Evolutionary conservation across 1,284 basidiomycete species (phyloP).

Genomic region (Moniliophthora roreri): DNA sequence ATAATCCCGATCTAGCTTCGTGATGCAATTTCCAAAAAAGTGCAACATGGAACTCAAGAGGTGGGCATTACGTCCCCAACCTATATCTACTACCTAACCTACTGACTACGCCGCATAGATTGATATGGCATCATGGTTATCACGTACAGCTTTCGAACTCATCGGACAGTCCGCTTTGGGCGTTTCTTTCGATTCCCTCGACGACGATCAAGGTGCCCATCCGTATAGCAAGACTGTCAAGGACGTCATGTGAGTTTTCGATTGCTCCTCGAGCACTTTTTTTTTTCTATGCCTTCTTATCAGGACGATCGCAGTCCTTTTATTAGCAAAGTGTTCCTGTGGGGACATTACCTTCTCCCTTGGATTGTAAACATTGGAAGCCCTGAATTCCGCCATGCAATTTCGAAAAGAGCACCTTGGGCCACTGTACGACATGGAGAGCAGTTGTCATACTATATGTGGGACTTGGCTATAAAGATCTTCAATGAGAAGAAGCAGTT

Average conservation of each 20-base stretch:
- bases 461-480: slow-evolving; percentile 35
- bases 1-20: slow-evolving; percentile 2
- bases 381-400: slow-evolving; percentile 31
- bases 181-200: slow-evolving; percentile 38
- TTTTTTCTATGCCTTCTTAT: not conserved
- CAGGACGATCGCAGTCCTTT: not conserved
- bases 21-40: not conserved
- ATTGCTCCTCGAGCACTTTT: too few relatives aligned
- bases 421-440: slow-evolving; percentile 31
- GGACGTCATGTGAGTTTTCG: slow-evolving; percentile 22
- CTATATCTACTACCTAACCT: not conserved
- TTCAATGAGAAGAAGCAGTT: slow-evolving; percentile 37
- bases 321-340: not conserved
- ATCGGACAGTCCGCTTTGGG: slow-evolving; percentile 33
- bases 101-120: slow-evolving; percentile 2
- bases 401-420: slow-evolving; percentile 35
- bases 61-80: not conserved
- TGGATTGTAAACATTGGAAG: slow-evolving; percentile 33
- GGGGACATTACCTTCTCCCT: slow-evolving; percentile 27
- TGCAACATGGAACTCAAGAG: slow-evolving; percentile 5
- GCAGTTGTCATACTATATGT: slow-evolving; percentile 37
- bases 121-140: slow-evolving; percentile 15
- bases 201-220: slow-evolving; percentile 22
- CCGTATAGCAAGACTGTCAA: slow-evolving; percentile 30
- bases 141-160: slow-evolving; percentile 24